A percentile compares a stretch with the other conserved stretches of the same genome.
Evolutionary conservation across 257 asterid genomes (phyloP).

Genomic region (Ballota nigra): DNA sequence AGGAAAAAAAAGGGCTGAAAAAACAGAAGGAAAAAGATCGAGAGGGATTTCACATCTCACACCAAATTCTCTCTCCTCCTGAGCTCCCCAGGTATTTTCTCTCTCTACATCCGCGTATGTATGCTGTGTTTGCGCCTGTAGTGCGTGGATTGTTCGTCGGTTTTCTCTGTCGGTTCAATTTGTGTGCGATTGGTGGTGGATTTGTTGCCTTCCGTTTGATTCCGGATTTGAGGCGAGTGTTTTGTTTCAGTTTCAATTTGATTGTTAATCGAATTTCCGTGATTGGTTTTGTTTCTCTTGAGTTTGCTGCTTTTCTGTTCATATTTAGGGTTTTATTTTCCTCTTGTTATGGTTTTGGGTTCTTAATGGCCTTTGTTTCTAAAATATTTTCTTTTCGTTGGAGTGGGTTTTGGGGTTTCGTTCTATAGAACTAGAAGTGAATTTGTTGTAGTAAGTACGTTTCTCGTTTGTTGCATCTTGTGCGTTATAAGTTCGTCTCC

Average conservation of each 20-base stretch:
- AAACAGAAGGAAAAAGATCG: conserved; percentile 11
- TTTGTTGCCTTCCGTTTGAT: not conserved
- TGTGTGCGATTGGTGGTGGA: conserved; percentile 25
- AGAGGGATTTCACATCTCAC: conserved; percentile 47
- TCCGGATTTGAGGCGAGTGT: conserved; percentile 6
- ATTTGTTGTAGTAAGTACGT: not conserved
- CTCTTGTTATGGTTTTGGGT: not conserved
- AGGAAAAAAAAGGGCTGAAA: not conserved
- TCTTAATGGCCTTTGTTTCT: not conserved
- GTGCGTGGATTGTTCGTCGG: not conserved
- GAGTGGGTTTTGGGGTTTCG: not conserved
- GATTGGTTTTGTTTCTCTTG: conserved; percentile 9
- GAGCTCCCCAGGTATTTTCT: conserved; percentile 18
- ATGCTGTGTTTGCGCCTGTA: not conserved
- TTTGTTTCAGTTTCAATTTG: conserved; percentile 10
- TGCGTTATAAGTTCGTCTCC: not conserved
- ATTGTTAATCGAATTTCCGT: conserved; percentile 13
- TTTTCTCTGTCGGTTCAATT: not conserved
- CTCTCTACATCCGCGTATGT: not conserved
- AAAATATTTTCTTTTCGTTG: not conserved
- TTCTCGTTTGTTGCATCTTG: not conserved
- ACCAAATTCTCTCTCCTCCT: conserved; percentile 30
- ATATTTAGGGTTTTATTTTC: conserved; percentile 25
- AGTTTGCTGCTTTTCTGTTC: conserved; percentile 8
- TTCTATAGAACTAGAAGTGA: not conserved